Evolutionary conservation across 257 asterid genomes (phyloP).

Genomic region (Linaria vulgaris): DNA sequence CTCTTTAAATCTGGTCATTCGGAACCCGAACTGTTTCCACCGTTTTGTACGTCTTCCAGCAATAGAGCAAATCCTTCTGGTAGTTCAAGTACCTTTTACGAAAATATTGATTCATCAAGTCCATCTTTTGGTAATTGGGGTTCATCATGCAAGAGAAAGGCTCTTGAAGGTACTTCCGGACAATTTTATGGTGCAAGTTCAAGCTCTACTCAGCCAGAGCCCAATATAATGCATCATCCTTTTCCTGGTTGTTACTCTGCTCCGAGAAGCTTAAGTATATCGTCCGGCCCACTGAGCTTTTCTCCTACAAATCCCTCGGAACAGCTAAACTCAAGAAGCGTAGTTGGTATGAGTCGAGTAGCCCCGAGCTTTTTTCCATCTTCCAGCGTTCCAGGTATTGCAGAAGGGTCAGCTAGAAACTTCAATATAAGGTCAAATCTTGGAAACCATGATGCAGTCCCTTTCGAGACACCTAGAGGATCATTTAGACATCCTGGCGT

Average conservation of each 20-base stretch:
- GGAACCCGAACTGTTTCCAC: constrained; percentile 39
- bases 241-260: constrained; percentile 39
- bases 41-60: constrained; percentile 39
- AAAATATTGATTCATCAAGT: constrained; percentile 44
- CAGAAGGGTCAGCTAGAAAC: constrained; percentile 51
- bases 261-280: constrained; percentile 37
- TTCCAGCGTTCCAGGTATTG: constrained; percentile 39
- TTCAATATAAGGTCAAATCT: constrained; percentile 32
- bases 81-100: constrained; percentile 40
- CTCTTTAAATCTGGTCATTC: constrained; percentile 38
- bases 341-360: constrained; percentile 36
- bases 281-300: neutral
- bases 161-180: constrained; percentile 74
- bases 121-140: constrained; percentile 68
- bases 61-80: constrained; percentile 46
- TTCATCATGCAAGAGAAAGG: constrained; percentile 78
- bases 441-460: constrained; percentile 46
- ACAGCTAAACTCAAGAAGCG: constrained; percentile 44
- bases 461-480: constrained; percentile 40
- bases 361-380: constrained; percentile 43
- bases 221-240: constrained; percentile 39
- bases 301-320: constrained; percentile 41
- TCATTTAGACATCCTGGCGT: constrained; percentile 41
- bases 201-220: constrained; percentile 48
- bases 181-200: constrained; percentile 64